A percentile compares a stretch with the other conserved stretches of the same genome.
Evolutionary conservation across 2,329 filamentous ascomycete species (phyloP).

Genomic region (Herpotrichia juniperi): DNA sequence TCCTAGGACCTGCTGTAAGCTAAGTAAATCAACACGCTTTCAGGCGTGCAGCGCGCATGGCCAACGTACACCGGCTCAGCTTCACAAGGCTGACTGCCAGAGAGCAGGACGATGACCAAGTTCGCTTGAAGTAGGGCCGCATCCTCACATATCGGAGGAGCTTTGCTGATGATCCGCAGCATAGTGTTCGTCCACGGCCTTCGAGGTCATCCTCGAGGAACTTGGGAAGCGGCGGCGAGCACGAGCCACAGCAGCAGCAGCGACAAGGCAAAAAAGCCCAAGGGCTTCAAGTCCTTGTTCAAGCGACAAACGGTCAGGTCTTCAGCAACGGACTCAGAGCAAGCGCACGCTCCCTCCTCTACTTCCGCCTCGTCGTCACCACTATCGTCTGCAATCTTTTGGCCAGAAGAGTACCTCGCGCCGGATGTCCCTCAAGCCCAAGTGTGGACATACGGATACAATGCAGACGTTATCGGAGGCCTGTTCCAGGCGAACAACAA

Average conservation of each 20-base stretch:
- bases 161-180: constrained; percentile 20
- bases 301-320: constrained; percentile 6
- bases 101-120: constrained; percentile 5
- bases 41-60: constrained; percentile 10
- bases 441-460: constrained; percentile 51
- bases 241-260: constrained; percentile 7
- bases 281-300: constrained; percentile 9
- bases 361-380: constrained; percentile 1
- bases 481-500: constrained; percentile 46
- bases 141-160: background rate
- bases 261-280: constrained; percentile 17
- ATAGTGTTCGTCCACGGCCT: constrained; percentile 47
- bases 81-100: constrained; percentile 12
- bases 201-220: constrained; percentile 40
- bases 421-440: constrained; percentile 44
- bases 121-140: constrained; percentile 11
- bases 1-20: background rate
- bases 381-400: constrained; percentile 29
- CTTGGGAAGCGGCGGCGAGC: constrained; percentile 34
- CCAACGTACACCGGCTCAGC: constrained; percentile 11
- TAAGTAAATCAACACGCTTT: background rate
- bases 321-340: constrained; percentile 5
- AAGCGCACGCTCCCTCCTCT: constrained; percentile 9
- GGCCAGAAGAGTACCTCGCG: constrained; percentile 46
- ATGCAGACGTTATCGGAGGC: constrained; percentile 45